A percentile compares a stretch with the other conserved stretches of the same genome.
These are phyloP conservation scores for Alternaria triticimaculans DNA, from an alignment of 2,329 filamentous ascomycete genomes.

Conservation along the genomic window DNA sequence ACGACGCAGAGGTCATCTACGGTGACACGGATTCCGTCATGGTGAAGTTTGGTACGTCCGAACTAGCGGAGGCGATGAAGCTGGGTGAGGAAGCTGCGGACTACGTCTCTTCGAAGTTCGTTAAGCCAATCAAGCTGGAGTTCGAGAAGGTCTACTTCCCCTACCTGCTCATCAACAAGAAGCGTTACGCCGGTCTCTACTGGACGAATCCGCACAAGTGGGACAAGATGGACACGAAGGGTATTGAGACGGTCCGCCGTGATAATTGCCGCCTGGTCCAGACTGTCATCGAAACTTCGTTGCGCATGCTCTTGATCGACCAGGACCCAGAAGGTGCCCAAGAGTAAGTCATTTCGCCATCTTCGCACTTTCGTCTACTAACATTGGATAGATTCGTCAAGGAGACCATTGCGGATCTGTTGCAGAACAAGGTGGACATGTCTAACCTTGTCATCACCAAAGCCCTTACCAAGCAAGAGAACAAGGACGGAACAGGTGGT, in stretches of 20 bases:
- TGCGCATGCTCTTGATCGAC: conserved; percentile 95
- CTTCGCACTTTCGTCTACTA: conserved; percentile 47
- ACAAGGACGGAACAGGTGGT: conserved; percentile 41
- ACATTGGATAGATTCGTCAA: conserved; percentile 79
- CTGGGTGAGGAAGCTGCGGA: conserved; percentile 91
- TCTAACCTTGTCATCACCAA: conserved; percentile 99
- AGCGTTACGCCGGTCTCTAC: conserved; percentile 96
- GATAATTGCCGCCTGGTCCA: conserved; percentile 97
- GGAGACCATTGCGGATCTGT: conserved; percentile 88
- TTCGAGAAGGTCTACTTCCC: conserved; percentile 99
- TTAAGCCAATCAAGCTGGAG: conserved; percentile 97
- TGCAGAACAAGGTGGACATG: conserved; percentile 99
- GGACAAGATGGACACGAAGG: conserved; percentile 99
- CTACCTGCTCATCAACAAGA: conserved; percentile 99
- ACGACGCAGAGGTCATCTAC: conserved; percentile 97
- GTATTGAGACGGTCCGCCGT: conserved; percentile 96
- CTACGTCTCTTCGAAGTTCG: conserved; percentile 88
- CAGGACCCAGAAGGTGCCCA: conserved; percentile 88
- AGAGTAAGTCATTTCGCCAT: conserved; percentile 68
- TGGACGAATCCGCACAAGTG: conserved; percentile 95
- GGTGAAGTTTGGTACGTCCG: conserved; percentile 95
- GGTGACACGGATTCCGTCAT: conserved; percentile 99
- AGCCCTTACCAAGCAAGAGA: conserved; percentile 76
- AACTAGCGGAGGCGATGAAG: conserved; percentile 89
- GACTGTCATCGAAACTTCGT: conserved; percentile 94